phyloP scores from a whole-genome alignment of 2,329 filamentous ascomycete species.

The Raffaelea albimanens region DNA sequence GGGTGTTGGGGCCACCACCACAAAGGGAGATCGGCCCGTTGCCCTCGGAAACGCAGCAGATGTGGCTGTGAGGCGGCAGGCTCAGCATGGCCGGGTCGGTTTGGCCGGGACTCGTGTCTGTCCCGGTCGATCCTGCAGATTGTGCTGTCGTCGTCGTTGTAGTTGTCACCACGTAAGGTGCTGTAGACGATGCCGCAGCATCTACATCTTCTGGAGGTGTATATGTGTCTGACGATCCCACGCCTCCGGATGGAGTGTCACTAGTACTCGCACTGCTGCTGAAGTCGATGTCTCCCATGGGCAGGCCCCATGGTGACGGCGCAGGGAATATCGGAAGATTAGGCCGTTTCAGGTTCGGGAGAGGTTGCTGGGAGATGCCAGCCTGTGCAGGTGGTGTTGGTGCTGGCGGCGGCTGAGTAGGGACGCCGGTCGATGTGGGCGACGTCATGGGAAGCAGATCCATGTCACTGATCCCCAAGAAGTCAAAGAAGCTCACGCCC shows the following conservation, averaged over 20 bases:
- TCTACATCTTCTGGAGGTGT: too few relatives aligned
- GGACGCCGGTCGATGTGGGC: not conserved
- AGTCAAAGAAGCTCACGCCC: slow-evolving; percentile 26
- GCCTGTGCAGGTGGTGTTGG: too few relatives aligned
- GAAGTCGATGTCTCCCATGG: not conserved
- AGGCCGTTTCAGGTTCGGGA: too few relatives aligned
- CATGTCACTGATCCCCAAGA: slow-evolving; percentile 17
- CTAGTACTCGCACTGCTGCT: not conserved
- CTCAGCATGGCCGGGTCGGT: not conserved
- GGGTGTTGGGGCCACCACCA: too few relatives aligned
- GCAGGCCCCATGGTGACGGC: not conserved
- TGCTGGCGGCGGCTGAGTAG: not conserved
- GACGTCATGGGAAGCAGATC: not conserved
- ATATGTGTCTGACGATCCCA: too few relatives aligned
- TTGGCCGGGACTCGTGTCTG: not conserved
- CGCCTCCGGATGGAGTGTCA: not conserved
- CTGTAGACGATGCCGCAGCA: too few relatives aligned
- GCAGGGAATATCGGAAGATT: too few relatives aligned
- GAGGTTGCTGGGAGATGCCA: too few relatives aligned
- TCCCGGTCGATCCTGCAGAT: not conserved
- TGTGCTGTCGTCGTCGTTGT: not conserved
- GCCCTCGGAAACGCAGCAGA: too few relatives aligned
- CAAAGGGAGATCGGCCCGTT: too few relatives aligned
- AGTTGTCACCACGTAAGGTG: not conserved
- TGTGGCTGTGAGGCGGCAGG: too few relatives aligned